Evolutionary conservation across 2,329 filamentous ascomycete species (phyloP), one percentile per base, ranked within the genome.

Genomic region (Talaromyces islandicus): DNA sequence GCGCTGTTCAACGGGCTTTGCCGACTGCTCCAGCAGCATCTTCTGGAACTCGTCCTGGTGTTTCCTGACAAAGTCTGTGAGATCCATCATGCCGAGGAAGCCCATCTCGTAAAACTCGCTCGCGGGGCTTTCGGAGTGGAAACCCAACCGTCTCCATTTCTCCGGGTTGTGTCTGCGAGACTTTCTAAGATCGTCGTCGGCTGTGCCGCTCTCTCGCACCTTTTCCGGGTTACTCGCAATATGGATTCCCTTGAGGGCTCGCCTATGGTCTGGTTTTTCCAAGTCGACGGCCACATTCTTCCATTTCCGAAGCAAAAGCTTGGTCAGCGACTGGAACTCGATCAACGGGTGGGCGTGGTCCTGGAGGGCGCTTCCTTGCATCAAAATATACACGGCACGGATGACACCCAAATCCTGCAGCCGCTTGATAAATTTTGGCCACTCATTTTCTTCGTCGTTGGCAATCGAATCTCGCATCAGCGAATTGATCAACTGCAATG

Each of bases 31-130:
- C 38, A 97, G 79, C 17, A 99, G 78, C 66, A 96, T 81, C 76
- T 96, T 97, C 72, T 96, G 92, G 67, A 96, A 97, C 11, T 86
- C 86, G 70, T 97, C 92, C 72, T 96, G 91, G 70, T 96, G 88
- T 71, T 92, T 96, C 69, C 89, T 85, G 54, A 96, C 91, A 72
- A 91, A 99, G 73, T 97, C 92, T 2, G 92, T 91, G 69, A 99
- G 76, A 73, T 99, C 94, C 92, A 99, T 97, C 85, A 99, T 91
- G 29, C 94, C 94, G 58, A 99, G 76, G 71, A 92, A 97, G 0
- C 94, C 94, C 29, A 90, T 89, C 43, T 85, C 80, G 21, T 91
- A 87, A 70, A 99, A 97, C 67, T 99, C 94, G 67, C 83, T 83
- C 0, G 88, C 88, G 3, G 94, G 94, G 66, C 85, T 92, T 74